A percentile compares a stretch with the other conserved stretches of the same genome.
Evolutionary conservation across 2,329 filamentous ascomycete species (phyloP).

Genomic region (Myotisia sp.): DNA sequence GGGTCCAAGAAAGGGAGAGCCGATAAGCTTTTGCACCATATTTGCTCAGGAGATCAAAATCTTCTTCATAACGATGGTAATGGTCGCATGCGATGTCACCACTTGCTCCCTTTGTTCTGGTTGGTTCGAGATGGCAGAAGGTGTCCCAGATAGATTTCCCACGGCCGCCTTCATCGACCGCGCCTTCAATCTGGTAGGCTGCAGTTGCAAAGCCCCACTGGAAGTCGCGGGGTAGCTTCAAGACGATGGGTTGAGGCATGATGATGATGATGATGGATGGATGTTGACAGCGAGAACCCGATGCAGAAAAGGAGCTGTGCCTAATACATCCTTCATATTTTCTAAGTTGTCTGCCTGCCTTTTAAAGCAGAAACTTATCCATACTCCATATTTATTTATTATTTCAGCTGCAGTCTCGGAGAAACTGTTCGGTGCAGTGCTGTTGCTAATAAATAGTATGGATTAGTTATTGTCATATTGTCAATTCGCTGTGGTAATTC

Average conservation of each 20-base stretch:
- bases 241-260: slow-evolving; percentile 18
- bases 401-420: too few species aligned
- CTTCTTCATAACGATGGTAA: slow-evolving; percentile 63
- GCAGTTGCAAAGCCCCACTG: slow-evolving; percentile 70
- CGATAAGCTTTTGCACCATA: slow-evolving; percentile 63
- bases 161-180: slow-evolving; percentile 58
- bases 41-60: slow-evolving; percentile 62
- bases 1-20: slow-evolving; percentile 71
- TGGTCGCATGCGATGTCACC: slow-evolving; percentile 74
- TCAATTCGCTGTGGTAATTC: too few species aligned
- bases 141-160: slow-evolving; percentile 78
- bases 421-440: too few species aligned
- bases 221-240: slow-evolving; percentile 58
- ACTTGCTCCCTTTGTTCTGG: slow-evolving; percentile 63
- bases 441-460: too few species aligned
- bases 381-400: too few species aligned
- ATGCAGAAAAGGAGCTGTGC: too few species aligned
- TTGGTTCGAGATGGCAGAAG: slow-evolving; percentile 68
- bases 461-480: too few species aligned
- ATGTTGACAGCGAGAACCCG: too few species aligned
- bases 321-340: too few species aligned
- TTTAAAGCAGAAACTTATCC: too few species aligned
- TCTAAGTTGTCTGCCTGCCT: too few species aligned
- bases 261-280: slow-evolving; percentile 15
- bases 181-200: slow-evolving; percentile 75